Evolutionary conservation across 768 basidiomycete species (phyloP), one percentile per base, ranked within the genome.

Genomic region (Cyclocybe aegerita): DNA sequence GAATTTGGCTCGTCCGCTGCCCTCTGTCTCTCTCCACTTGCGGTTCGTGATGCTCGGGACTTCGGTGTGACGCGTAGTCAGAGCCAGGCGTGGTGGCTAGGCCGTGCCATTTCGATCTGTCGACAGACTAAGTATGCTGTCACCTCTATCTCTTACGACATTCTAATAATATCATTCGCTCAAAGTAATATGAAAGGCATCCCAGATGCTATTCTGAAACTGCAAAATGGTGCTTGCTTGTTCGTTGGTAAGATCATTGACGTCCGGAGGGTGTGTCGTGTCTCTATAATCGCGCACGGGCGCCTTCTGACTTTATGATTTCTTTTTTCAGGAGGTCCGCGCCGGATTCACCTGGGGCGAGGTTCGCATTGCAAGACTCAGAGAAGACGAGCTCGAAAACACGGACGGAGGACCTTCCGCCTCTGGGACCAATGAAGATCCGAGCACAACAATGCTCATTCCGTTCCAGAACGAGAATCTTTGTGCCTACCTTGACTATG

Each of bases 381-480:
- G 43, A 11, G 62, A 62, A 9, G 67, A 70, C 33, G 68, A 71
- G 46, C 31, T 67, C 7, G 67, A 71, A 48, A 58, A 62, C 43
- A 35, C 10, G 9, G 29, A 42, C 3, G 38, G n/a, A 17, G 30
- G 11, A 48, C 9, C 4, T 35, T 36, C 38, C 39, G 42, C n/a
- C 14, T 39, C 52, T 14, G 48, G 29, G n/a, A 41, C 23, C 4
- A 41, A 10, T 15, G 42, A 17, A 11, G 48, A 47, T 34, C n/a
- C 37, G 4, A 34, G 46, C 8, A 39, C 53, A 4, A 67, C 63
- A 3, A 61, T 84, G 44, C 56, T 70, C 9, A 77, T 85, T 50
- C 80, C 82, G 9, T 85, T 85, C 70, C 79, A 83, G 65, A 83
- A 83, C 58, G 83, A 83, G 57, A 82, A 83, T 62, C 60, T 83